Evolutionary conservation across 1,284 basidiomycete species (phyloP), one percentile per base, ranked within the genome.

Genomic region (Porodaedalea pini): DNA sequence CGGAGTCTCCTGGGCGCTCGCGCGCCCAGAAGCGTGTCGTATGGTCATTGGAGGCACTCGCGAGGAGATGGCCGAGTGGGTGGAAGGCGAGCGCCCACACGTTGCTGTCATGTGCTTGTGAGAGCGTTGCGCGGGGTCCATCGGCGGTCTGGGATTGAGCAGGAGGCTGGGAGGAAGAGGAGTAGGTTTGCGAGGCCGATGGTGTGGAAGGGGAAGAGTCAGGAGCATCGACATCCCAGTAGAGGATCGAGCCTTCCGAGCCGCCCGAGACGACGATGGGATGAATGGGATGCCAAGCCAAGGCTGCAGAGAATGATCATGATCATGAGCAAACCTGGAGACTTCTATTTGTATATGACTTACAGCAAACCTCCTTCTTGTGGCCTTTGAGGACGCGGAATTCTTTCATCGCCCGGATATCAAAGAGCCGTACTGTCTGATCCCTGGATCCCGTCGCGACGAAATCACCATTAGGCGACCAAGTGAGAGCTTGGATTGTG

Each of bases 11-110:
- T 0, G 85, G 94, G 47, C 88, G 78, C 63, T 92, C 90, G 52
- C 96, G 83, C 56, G 88, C 88, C 96, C 97, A 99, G 79, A 98
- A 99, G 11, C 95, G 84, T 13, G 96, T 97, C 10, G 95, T 97
- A 72, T 97, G 94, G 75, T 99, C 96, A 75, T 98, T 98, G 31
- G 90, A 92, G 7, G 91, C 97, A 56, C 83, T 88, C 63, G 89
- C 94, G 62, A 99, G 85, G 62, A 98, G 80, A 73, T 99, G 95
- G 0, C 97, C 96, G 8, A 98, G 82, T 0, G 96, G 96, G 74
- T 99, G 96, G 82, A 88, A 99, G 4, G 92, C 85, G 62, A 99
- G 81, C 0, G 92, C 87, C 92, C 95, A 98, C 60, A 99, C 91
- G 71, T 96, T 97, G 44, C 90, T 92, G 74, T 99, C 96, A 78